Evolutionary conservation across 2,329 filamentous ascomycete genomes (phyloP).

Genomic region (Domatiomyces globalis): DNA sequence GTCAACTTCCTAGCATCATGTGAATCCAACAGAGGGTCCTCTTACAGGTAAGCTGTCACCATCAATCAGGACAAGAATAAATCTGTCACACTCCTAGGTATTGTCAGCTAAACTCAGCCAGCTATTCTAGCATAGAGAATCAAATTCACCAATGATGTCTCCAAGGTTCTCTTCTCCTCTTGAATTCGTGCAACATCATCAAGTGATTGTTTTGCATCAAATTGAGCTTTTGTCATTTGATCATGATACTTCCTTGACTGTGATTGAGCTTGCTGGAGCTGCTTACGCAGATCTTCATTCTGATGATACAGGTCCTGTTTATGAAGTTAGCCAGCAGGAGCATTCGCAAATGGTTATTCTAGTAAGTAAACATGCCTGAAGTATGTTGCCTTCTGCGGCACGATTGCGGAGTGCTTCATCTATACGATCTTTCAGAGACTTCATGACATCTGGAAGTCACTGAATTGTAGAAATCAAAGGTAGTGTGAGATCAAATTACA

Average conservation of each 20-base stretch:
- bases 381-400: not conserved
- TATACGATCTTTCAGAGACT: not conserved
- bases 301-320: not conserved
- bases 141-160: slow-evolving; percentile 9
- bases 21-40: slow-evolving; percentile 3
- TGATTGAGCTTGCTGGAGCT: not conserved
- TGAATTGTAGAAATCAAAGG: too few species aligned
- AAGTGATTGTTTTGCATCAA: slow-evolving; percentile 1
- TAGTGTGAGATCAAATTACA: too few species aligned
- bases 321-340: not conserved
- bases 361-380: not conserved
- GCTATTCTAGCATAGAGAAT: not conserved
- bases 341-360: not conserved
- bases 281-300: not conserved
- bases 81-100: slow-evolving; percentile 11
- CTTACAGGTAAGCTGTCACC: slow-evolving; percentile 26
- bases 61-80: slow-evolving; percentile 19
- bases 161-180: slow-evolving; percentile 6
- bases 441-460: not conserved
- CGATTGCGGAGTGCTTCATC: not conserved
- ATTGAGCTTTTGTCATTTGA: not conserved
- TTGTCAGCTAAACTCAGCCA: slow-evolving; percentile 3
- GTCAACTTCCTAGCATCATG: slow-evolving; percentile 6
- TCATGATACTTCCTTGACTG: not conserved
- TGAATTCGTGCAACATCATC: slow-evolving; percentile 10